Base-by-base conservation (phyloP, 768 basidiomycete species). In the Tephrocybe sp. region DNA sequence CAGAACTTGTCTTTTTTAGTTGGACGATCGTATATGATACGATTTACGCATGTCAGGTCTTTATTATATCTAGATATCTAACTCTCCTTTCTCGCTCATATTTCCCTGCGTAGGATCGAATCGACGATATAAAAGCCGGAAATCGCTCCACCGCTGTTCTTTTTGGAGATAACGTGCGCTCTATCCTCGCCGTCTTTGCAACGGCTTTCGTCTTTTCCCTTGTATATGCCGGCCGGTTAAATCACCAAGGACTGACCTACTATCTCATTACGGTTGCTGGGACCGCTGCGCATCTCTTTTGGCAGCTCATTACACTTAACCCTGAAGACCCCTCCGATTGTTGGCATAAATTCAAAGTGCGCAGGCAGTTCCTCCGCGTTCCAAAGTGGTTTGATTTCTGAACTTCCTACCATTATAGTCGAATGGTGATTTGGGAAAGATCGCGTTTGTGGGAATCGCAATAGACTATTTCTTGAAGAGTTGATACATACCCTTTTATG, bases 121-220 rank as follows among this genome's bases (percentile, higher is more conserved):
- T 66, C 31, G 82, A 84, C 66, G 80, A 83, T 64, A 57, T 73
- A 26, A 61, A 70, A 32, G 79, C 72, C 15, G 78, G 79, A 31
- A 73, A 82, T 49, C 78, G 77, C 60, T 82, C 80, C 13, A 81
- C 76, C 44, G 79, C 80, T 2, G 64, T 83, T 26, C 69, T 79
- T n/a, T 78, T 83, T 56, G 76, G 73, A 3, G 56, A 63, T 7
- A 56, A 64, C 18, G 70, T 78, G 9, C 64, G 72, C 16, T 66
- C 70, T 1, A 67, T 79, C 51, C 70, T 82, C 19, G 52, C 69
- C 15, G 46, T 58, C 42, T 74, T 82, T 53, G 71, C 72, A 1
- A 44, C 66, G 0, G 51, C 60, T 1, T 76, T 80, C 60, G 59
- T 80, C 35, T 64, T 60, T 8, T 56, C 64, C 47, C 62, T 82